Conservation (phyloP, 495 filamentous ascomycete genomes). For the Penicillium manginii region DNA sequence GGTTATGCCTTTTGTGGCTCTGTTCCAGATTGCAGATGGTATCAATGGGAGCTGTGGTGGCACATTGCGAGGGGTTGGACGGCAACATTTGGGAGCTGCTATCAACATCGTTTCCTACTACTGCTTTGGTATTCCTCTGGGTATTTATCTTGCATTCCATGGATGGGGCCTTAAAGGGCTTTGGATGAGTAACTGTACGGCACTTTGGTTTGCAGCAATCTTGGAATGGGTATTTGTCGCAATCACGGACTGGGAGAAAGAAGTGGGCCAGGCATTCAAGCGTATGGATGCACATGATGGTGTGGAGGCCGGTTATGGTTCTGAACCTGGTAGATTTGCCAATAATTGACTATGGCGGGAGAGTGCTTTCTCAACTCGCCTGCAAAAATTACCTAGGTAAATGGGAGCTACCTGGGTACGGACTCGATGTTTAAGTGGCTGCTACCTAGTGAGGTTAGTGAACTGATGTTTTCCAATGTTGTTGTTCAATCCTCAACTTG, state of each 20-base stretch:
- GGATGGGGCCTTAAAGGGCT: constrained; percentile 85
- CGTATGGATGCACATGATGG: constrained; percentile 64
- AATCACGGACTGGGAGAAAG: constrained; percentile 74
- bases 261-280: constrained; percentile 76
- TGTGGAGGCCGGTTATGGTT: not conserved
- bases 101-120: constrained; percentile 93
- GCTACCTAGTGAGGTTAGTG: too few relatives aligned
- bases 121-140: constrained; percentile 78
- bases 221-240: constrained; percentile 83
- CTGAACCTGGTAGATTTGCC: not conserved
- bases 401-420: too few relatives aligned
- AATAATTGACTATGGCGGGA: not conserved
- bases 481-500: too few relatives aligned
- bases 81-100: constrained; percentile 86
- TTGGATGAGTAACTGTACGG: constrained; percentile 91
- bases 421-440: too few relatives aligned
- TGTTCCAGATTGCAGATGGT: constrained; percentile 95
- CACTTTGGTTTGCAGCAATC: constrained; percentile 78
- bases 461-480: too few relatives aligned
- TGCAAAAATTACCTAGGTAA: too few relatives aligned
- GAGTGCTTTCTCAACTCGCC: not conserved
- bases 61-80: constrained; percentile 79
- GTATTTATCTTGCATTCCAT: constrained; percentile 86
- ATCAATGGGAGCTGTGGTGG: constrained; percentile 87
- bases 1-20: constrained; percentile 84